Percentiles rank a stretch among this genome's conserved stretches.
phyloP scores from a whole-genome alignment of 2,329 filamentous ascomycete species.

The Fonsecaea erecta region DNA sequence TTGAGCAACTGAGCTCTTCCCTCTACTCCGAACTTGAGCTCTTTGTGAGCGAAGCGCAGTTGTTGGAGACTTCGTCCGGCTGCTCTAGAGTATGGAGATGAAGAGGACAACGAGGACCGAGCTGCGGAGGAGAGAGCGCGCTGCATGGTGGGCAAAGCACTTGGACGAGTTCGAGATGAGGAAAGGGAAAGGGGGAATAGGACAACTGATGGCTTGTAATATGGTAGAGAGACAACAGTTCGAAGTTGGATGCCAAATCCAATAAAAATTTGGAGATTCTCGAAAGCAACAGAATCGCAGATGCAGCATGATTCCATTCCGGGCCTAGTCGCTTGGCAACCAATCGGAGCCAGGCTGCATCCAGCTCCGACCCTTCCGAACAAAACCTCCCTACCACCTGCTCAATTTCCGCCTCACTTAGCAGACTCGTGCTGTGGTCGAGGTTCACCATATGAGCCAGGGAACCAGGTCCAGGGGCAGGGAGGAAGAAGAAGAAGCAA shows the following conservation, averaged over 20 bases:
- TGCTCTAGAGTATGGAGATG: constrained; percentile 61
- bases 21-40: constrained; percentile 98
- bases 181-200: constrained; percentile 41
- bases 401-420: neutral
- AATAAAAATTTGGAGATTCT: constrained; percentile 38
- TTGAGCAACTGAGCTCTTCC: constrained; percentile 84
- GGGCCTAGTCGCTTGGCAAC: constrained; percentile 12
- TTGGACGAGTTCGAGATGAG: constrained; percentile 40
- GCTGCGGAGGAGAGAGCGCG: constrained; percentile 83
- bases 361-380: constrained; percentile 8
- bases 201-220: constrained; percentile 1
- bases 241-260: constrained; percentile 33
- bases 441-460: neutral
- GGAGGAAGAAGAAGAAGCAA: neutral
- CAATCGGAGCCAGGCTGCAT: constrained; percentile 1
- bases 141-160: constrained; percentile 73
- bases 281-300: constrained; percentile 24
- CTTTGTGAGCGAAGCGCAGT: constrained; percentile 85
- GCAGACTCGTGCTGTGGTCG: neutral
- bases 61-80: constrained; percentile 75
- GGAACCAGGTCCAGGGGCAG: neutral
- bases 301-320: constrained; percentile 8
- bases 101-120: constrained; percentile 78
- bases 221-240: constrained; percentile 37
- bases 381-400: neutral